Evolutionary conservation across 2,329 filamentous ascomycete species (phyloP), one percentile per base, ranked within the genome.

Genomic region (Furcasterigmium sp.): DNA sequence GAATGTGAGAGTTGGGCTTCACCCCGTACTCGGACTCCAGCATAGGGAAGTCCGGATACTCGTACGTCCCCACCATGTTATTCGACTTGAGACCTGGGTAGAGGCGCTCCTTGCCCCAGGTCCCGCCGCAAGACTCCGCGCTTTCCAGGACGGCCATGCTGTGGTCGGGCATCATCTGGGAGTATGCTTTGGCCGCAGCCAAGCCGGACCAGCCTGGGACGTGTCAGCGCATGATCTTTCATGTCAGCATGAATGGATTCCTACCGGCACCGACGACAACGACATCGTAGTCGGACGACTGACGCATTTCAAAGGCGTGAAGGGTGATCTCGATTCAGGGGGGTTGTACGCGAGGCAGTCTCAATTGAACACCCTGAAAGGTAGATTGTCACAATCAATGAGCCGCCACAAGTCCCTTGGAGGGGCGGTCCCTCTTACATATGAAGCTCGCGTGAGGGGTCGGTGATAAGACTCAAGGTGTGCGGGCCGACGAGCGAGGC

Each of bases 41-140:
- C 78, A 85, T 80, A 5, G 80, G 78, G 45, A 80, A 82, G 48
- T 84, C 82, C 7, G 72, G 73, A 48, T 72, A 84, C 53, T 85
- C 81, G 51, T 81, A 83, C 1, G 74, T 75, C 17, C 80, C 80
- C 8, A 75, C 56, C 56, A 82, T 67, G 50, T 85, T 85, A 60
- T 85, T 85, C 3, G 78, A 75, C 46, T 77, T 78, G 36, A 85
- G 67, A 3, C 76, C 77, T 0, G 75, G 72, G 56, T 85, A 78
- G 1, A 84, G 61, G 1, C 80, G 69, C 20, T 79, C 62, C 41
- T 72, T 61, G 5, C 75, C 71, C 82, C 81, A 85, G 9, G 76
- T 75, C 5, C 82, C 82, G 1, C 82, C 82, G 30, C 77, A 57
- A 2, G 73, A 70, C 17, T 61, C 55, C 6, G 64, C 65, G 2